Percentiles rank a stretch among this genome's conserved stretches.
Conservation (phyloP, 176 grass and related monocot genomes). For the Phyllostachys edulis region DNA sequence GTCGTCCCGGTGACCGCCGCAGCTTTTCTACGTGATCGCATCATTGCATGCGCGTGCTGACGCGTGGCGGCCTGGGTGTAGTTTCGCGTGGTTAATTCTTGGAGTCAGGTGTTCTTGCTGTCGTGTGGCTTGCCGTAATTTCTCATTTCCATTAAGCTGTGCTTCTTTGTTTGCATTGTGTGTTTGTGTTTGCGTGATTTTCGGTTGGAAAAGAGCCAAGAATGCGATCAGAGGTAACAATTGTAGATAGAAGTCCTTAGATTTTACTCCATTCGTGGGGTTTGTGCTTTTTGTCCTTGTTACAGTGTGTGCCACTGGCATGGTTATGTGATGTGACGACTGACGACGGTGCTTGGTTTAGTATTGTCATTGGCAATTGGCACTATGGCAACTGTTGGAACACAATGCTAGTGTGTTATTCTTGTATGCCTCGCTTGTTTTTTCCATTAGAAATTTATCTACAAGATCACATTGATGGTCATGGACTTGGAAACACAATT, state of each 20-base stretch:
- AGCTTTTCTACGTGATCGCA: background rate
- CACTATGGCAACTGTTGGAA: background rate
- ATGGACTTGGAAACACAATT: background rate
- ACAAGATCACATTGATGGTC: background rate
- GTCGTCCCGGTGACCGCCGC: slow-evolving; percentile 45
- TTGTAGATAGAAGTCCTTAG: slow-evolving; percentile 36
- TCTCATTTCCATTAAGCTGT: background rate
- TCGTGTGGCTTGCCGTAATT: slow-evolving; percentile 24
- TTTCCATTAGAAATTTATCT: background rate
- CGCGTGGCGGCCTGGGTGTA: background rate
- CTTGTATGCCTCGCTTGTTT: background rate
- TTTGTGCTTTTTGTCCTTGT: background rate
- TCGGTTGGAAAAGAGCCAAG: background rate
- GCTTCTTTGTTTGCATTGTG: slow-evolving; percentile 14
- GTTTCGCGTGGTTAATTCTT: background rate
- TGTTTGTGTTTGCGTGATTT: slow-evolving; percentile 33
- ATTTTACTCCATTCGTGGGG: slow-evolving; percentile 19
- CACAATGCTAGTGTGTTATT: background rate
- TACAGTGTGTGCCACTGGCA: background rate
- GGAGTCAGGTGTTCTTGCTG: background rate
- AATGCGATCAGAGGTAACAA: slow-evolving; percentile 20
- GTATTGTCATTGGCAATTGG: background rate
- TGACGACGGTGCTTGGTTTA: background rate
- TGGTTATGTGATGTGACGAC: background rate
- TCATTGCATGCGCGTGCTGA: background rate